Evolutionary conservation across 495 filamentous ascomycete species (phyloP).

Genomic region (Hypomontagnella monticulosa): DNA sequence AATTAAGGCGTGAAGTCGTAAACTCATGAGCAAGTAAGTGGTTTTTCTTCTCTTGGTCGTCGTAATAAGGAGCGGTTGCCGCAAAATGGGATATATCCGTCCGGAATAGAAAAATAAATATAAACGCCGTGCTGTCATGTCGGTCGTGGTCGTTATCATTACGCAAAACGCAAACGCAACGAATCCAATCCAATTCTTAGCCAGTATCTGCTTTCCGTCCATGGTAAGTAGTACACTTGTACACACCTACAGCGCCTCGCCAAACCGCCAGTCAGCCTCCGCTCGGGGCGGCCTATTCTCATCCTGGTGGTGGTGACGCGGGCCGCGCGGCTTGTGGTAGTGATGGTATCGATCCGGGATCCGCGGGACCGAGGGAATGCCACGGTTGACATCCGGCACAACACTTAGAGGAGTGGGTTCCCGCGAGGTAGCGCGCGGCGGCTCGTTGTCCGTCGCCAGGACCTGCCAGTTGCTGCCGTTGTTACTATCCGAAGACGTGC

Average conservation of each 20-base stretch:
- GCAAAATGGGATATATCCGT: slow-evolving; percentile 3
- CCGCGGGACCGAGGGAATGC: slow-evolving; percentile 50
- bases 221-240: background rate
- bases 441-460: slow-evolving; percentile 6
- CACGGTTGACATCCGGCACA: slow-evolving; percentile 50
- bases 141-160: slow-evolving; percentile 24
- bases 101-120: slow-evolving; percentile 9
- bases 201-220: slow-evolving; percentile 4
- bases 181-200: slow-evolving; percentile 5
- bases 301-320: background rate
- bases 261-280: slow-evolving; percentile 13
- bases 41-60: slow-evolving; percentile 22
- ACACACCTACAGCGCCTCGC: slow-evolving; percentile 24
- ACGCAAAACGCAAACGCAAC: slow-evolving; percentile 1
- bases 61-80: slow-evolving; percentile 21
- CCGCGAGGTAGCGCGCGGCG: background rate
- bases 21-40: slow-evolving; percentile 18
- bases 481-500: background rate
- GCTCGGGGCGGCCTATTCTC: background rate
- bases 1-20: slow-evolving; percentile 19
- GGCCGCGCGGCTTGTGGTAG: slow-evolving; percentile 25
- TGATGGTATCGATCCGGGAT: slow-evolving; percentile 45
- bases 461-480: slow-evolving; percentile 1
- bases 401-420: slow-evolving; percentile 41
- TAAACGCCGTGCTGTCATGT: slow-evolving; percentile 25